A percentile compares a stretch with the other conserved stretches of the same genome.
Evolutionary conservation across 2,329 filamentous ascomycete species (phyloP).

Genomic region (Colletotrichum brevisporum): DNA sequence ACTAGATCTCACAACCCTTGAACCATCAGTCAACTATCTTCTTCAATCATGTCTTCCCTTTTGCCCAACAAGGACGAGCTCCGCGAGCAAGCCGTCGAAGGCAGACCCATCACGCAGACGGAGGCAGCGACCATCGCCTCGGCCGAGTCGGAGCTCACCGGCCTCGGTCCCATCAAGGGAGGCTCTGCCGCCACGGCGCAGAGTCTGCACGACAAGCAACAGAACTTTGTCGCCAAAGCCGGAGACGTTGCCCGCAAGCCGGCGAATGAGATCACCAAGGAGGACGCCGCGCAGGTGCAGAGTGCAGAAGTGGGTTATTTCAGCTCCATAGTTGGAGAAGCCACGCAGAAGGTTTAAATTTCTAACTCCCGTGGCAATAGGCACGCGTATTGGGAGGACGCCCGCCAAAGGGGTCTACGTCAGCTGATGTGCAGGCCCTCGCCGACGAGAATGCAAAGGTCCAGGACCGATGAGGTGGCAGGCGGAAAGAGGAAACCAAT

Average conservation of each 20-base stretch:
- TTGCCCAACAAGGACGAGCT: constrained; percentile 14
- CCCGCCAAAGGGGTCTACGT: constrained; percentile 46
- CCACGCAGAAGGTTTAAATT: background rate
- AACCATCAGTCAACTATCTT: background rate
- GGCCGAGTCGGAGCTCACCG: constrained; percentile 48
- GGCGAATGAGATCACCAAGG: constrained; percentile 46
- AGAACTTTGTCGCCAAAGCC: constrained; percentile 49
- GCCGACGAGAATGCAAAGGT: constrained; percentile 46
- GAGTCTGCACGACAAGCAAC: constrained; percentile 51
- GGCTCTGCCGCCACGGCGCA: constrained; percentile 51
- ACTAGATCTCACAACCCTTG: background rate
- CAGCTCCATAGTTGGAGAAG: background rate
- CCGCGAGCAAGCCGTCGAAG: constrained; percentile 1
- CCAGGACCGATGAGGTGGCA: background rate
- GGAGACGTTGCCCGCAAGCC: constrained; percentile 49
- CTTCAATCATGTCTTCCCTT: too few relatives aligned
- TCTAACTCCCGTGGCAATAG: constrained; percentile 11
- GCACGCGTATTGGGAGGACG: constrained; percentile 42
- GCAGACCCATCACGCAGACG: constrained; percentile 20
- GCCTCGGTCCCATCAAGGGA: constrained; percentile 49
- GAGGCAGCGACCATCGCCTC: constrained; percentile 46
- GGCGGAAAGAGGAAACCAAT: background rate
- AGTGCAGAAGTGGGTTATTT: constrained; percentile 45
- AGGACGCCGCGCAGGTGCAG: constrained; percentile 49
- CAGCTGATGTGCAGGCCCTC: constrained; percentile 47